Conservation (phyloP, 2,329 filamentous ascomycete species). For the Pseudogymnoascus sp. region DNA sequence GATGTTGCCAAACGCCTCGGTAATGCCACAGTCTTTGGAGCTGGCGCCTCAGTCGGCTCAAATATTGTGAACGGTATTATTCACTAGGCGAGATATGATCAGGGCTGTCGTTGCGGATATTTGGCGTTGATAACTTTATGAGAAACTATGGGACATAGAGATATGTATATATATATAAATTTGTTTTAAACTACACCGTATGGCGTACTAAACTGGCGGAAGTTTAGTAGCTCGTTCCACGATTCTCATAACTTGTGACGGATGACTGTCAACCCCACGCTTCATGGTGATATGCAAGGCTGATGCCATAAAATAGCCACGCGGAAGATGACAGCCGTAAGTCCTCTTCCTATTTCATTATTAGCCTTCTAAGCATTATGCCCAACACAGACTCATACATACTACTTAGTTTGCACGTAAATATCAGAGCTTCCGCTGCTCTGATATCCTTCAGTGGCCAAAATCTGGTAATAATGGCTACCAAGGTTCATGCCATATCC, state of each 20-base stretch:
- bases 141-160: not conserved
- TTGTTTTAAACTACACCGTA: not conserved
- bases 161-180: not conserved
- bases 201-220: too few relatives aligned
- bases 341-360: not conserved
- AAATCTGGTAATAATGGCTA: constrained; percentile 43
- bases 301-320: not conserved
- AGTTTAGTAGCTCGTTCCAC: not conserved
- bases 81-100: constrained; percentile 29
- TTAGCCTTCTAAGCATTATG: constrained; percentile 35
- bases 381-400: constrained; percentile 32
- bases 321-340: not conserved
- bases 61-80: not conserved
- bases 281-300: not conserved
- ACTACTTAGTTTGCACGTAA: not conserved
- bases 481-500: constrained; percentile 41
- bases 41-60: not conserved
- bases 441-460: constrained; percentile 47
- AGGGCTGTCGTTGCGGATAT: constrained; percentile 25
- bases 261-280: not conserved
- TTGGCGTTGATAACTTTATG: not conserved
- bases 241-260: not conserved
- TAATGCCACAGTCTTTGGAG: not conserved
- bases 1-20: not conserved
- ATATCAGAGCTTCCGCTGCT: constrained; percentile 43